These are phyloP conservation scores for Rhizophagus clarus DNA, from an alignment of 192 early-diverging fungal genomes.

Conservation along the genomic window DNA sequence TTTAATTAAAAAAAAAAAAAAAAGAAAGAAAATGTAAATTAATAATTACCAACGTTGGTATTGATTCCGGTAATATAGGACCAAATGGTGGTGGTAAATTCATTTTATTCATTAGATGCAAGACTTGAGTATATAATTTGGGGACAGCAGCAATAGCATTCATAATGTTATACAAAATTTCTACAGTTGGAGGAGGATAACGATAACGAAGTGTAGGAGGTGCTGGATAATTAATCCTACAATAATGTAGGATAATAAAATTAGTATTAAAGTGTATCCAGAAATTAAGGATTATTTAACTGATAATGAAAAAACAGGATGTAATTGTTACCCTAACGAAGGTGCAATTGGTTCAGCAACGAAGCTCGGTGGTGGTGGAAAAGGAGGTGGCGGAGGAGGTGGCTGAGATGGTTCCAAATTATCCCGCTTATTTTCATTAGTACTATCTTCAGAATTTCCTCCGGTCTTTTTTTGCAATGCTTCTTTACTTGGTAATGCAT, in stretches of 20 bases:
- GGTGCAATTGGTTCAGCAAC: conserved; percentile 37
- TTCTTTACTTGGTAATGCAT: conserved; percentile 40
- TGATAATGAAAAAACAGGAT: background rate
- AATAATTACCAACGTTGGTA: conserved; percentile 17
- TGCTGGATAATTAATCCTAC: conserved; percentile 43
- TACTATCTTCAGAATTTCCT: background rate
- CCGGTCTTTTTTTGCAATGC: background rate
- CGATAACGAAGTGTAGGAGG: conserved; percentile 44
- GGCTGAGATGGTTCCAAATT: background rate
- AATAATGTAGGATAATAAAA: background rate
- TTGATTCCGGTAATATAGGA: background rate
- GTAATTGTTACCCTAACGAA: conserved; percentile 30
- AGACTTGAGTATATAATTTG: conserved; percentile 59
- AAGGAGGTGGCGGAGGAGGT: conserved; percentile 29
- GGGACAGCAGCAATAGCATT: conserved; percentile 55
- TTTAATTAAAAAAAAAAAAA: background rate
- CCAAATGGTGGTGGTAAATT: conserved; percentile 62
- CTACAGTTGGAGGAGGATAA: conserved; percentile 47
- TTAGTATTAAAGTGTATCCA: background rate
- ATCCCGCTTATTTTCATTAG: background rate
- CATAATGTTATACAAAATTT: conserved; percentile 54
- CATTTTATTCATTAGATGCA: conserved; percentile 68
- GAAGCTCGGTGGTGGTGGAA: conserved; percentile 14
- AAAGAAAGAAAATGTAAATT: background rate
- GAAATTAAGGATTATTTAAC: background rate